Percentiles rank a stretch among this genome's conserved stretches.
Conservation (phyloP, 257 asterid species). For the Gardenia jasminoides region DNA sequence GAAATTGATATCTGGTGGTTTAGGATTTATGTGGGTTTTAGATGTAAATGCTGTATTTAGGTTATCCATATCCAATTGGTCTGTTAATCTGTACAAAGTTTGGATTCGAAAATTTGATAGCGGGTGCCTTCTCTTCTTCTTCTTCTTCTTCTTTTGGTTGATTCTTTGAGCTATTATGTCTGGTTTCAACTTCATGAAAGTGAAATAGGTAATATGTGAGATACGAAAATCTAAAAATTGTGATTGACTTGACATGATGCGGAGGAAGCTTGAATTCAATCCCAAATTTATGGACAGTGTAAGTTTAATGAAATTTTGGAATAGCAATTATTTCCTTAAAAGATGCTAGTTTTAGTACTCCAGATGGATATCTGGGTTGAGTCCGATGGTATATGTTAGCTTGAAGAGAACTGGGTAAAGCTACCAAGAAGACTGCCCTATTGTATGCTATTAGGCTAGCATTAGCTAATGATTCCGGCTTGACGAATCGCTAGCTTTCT, state of each 20-base stretch:
- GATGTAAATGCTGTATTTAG: background rate
- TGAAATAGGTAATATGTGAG: background rate
- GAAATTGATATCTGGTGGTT: background rate
- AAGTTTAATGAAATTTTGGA: background rate
- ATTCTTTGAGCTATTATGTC: background rate
- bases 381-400: background rate
- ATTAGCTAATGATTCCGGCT: background rate
- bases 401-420: background rate
- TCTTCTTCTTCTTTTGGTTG: no score
- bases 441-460: background rate
- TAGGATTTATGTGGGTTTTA: background rate
- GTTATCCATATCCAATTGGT: background rate
- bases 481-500: background rate
- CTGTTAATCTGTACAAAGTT: background rate
- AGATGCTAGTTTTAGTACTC: background rate
- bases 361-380: background rate
- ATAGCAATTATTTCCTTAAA: background rate
- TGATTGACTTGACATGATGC: background rate
- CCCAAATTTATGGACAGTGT: background rate
- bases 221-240: background rate
- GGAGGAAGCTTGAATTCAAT: background rate
- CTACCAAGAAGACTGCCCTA: background rate
- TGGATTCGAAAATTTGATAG: background rate
- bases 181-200: background rate
- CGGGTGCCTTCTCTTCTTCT: no score